phyloP scores from a whole-genome alignment of 768 basidiomycete species.

The Russula compacta region DNA sequence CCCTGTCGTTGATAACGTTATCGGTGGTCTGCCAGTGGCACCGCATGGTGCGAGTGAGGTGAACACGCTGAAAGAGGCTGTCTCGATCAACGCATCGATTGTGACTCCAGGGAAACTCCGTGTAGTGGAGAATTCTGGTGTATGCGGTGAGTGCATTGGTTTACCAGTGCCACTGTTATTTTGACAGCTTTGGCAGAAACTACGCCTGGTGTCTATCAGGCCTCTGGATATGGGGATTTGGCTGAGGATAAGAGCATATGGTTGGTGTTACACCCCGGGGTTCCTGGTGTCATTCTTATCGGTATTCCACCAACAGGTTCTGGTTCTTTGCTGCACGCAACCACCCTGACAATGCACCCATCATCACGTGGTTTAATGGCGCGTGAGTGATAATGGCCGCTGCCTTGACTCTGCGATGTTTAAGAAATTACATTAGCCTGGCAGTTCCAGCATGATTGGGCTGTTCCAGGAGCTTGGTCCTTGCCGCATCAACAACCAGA shows the following conservation, averaged over 20 bases:
- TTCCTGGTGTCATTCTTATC: not conserved
- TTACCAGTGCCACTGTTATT: not conserved
- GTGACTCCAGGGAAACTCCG: slow-evolving; percentile 41
- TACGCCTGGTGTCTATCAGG: slow-evolving; percentile 50
- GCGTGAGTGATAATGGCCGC: slow-evolving; percentile 22
- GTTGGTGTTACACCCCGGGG: slow-evolving; percentile 24
- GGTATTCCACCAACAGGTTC: slow-evolving; percentile 35
- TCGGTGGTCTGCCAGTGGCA: slow-evolving; percentile 34
- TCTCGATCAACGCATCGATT: slow-evolving; percentile 1
- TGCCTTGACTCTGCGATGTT: not conserved
- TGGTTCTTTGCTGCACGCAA: slow-evolving; percentile 61
- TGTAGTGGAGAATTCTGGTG: slow-evolving; percentile 49
- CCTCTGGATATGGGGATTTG: slow-evolving; percentile 56
- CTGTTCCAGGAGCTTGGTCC: slow-evolving; percentile 91
- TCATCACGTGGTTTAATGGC: slow-evolving; percentile 61
- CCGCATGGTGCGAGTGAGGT: not conserved
- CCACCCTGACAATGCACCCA: slow-evolving; percentile 50
- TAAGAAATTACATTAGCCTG: slow-evolving; percentile 24
- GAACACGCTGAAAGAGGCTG: not conserved
- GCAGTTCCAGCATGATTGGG: slow-evolving; percentile 49
- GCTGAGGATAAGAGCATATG: slow-evolving; percentile 47
- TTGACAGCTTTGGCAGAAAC: slow-evolving; percentile 33
- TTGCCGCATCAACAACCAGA: slow-evolving; percentile 62
- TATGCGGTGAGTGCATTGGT: slow-evolving; percentile 39
- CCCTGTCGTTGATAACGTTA: slow-evolving; percentile 40